Base-by-base conservation (phyloP, 805 yeast genomes). In the Saccharomyces eubayanus region DNA sequence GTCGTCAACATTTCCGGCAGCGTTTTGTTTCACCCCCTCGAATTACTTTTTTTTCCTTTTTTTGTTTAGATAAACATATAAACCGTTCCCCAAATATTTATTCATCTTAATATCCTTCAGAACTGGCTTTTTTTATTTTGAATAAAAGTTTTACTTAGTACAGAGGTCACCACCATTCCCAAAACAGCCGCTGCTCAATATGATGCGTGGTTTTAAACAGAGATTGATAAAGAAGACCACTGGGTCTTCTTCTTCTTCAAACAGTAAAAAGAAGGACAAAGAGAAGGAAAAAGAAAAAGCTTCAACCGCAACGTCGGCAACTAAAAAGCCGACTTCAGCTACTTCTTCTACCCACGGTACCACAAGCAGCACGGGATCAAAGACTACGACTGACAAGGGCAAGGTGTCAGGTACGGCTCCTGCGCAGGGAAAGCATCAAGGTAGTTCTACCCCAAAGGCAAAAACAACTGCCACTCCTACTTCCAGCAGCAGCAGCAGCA, bases 131-230 rank as follows among this genome's bases (percentile, higher is more conserved):
- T 31, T 36, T 36, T 36, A 16, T 36, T 36, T 36, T 16, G 43
- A n/a, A 36, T 36, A 36, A 36, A 36, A 16, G 43, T 36, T 16
- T 3, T 36, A 36, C 43, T 36, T 36, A 36, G 8, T 36, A 28
- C 30, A n/a, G 21, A 36, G 43, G 20, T 9, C 43, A 16, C 16
- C 8, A 16, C 43, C 20, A 36, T 36, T 16, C 20, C 5, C 24
- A 16, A 1, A 50, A 40, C 14, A 14, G 11, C 31, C 45, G 21
- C 47, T 40, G 43, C 57, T 57, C 69, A 80, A 75, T 63, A 83
- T 83, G 89, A 83, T 83, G 87, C 83, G 82, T 72, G 87, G 87
- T 29, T 83, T 83, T 69, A 83, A 82, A 64, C 86, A 83, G 64
- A 74, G 82, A 59, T 58, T 70, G 57, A 69, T 68, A 45, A 70